Conservation (phyloP, 75 land plant genomes). For the Pseudotsuga menziesii region DNA sequence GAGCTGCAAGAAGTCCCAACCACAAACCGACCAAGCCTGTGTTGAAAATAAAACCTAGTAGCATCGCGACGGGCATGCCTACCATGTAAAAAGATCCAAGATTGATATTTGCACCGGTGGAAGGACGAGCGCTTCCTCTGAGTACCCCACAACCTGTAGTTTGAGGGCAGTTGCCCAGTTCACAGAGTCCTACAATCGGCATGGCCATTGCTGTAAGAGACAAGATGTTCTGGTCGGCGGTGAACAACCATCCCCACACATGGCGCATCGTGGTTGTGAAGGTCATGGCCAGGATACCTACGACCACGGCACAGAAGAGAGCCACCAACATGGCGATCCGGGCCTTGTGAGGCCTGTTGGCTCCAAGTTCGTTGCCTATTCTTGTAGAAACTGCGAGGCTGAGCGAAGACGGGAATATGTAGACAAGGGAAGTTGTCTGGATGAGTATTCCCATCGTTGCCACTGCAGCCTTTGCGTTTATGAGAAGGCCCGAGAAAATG, state of each 20-base stretch:
- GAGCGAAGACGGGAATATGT: conserved; percentile 62
- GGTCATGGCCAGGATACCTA: conserved; percentile 42
- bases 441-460: conserved; percentile 75
- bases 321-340: conserved; percentile 35
- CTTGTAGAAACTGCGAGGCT: conserved; percentile 66
- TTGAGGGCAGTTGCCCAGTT: conserved; percentile 79
- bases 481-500: conserved; percentile 50
- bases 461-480: conserved; percentile 52
- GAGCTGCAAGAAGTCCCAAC: conserved; percentile 69
- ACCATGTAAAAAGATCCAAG: conserved; percentile 69
- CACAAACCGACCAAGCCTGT: conserved; percentile 68
- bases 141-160: conserved; percentile 75
- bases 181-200: conserved; percentile 73
- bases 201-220: conserved; percentile 45
- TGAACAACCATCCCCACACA: conserved; percentile 57
- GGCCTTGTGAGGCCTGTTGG: conserved; percentile 39
- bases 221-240: conserved; percentile 35
- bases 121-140: conserved; percentile 60
- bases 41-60: conserved; percentile 35
- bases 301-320: conserved; percentile 23
- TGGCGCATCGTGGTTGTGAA: conserved; percentile 51
- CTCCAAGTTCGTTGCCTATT: conserved; percentile 76
- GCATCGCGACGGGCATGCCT: conserved; percentile 69
- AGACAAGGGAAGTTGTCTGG: conserved; percentile 68
- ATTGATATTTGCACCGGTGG: conserved; percentile 57